Conservation (phyloP, 1,284 basidiomycete genomes). For the Sporisorium scitamineum region DNA sequence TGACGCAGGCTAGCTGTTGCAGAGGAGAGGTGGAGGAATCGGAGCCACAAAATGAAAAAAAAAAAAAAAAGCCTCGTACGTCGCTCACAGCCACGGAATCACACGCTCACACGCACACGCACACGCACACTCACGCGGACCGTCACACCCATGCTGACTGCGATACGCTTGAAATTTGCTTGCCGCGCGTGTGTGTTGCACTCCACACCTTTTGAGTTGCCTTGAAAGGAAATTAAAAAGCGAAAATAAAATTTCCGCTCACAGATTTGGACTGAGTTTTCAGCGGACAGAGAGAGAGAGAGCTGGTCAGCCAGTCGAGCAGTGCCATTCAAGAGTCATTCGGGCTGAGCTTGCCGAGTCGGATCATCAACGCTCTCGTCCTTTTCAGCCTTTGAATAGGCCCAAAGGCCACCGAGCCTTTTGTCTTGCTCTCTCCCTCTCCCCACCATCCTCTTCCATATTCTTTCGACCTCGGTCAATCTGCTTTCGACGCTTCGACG, state of each 20-base stretch:
- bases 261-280: neutral
- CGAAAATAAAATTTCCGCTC: neutral
- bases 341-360: conserved; percentile 17
- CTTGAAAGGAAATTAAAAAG: too few species aligned
- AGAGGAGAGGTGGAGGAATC: too few species aligned
- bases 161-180: too few species aligned
- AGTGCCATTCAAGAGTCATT: neutral
- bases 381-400: neutral
- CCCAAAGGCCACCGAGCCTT: neutral
- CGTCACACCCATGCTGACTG: too few species aligned
- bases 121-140: neutral
- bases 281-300: neutral
- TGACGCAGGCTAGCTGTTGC: too few species aligned
- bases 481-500: neutral
- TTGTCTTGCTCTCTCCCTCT: neutral
- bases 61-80: neutral
- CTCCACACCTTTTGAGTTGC: too few species aligned
- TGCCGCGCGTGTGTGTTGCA: too few species aligned
- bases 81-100: neutral
- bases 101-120: neutral
- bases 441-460: neutral
- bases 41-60: neutral
- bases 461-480: neutral
- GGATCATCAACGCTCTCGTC: neutral
- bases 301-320: neutral